phyloP scores from a whole-genome alignment of 2,329 filamentous ascomycete genomes.

The Akanthomyces uredinophilus region DNA sequence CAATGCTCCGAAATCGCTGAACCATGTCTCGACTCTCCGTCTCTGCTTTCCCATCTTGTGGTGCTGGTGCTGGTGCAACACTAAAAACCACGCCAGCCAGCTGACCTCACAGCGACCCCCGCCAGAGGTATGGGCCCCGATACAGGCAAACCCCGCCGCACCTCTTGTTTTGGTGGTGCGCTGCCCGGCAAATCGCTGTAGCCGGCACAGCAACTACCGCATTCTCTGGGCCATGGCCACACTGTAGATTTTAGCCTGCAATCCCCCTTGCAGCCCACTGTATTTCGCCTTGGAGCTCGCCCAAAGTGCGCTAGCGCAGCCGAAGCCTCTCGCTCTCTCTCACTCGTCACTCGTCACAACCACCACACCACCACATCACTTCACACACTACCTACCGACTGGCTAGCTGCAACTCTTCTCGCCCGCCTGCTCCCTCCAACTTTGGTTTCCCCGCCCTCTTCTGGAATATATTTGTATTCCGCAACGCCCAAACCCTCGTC shows the following conservation, averaged over 20 bases:
- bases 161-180: not conserved
- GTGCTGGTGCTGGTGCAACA: not conserved
- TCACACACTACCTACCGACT: not conserved
- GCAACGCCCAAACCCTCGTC: not conserved
- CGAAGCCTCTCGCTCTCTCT: not conserved
- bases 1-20: not conserved
- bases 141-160: constrained; percentile 2
- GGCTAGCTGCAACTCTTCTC: not conserved
- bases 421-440: not conserved
- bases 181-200: not conserved
- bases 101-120: not conserved
- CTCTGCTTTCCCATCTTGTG: not conserved
- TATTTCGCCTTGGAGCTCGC: not conserved
- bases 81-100: not conserved
- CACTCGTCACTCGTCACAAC: not conserved
- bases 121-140: not conserved
- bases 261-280: not conserved
- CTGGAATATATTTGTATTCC: not conserved
- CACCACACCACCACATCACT: not conserved
- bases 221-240: not conserved
- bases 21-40: not conserved
- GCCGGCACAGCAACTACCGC: not conserved
- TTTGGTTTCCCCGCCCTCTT: not conserved
- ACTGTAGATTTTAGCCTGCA: not conserved
- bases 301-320: not conserved